Evolutionary conservation across 768 basidiomycete genomes (phyloP).

Genomic region (Coprinellus micaceus): DNA sequence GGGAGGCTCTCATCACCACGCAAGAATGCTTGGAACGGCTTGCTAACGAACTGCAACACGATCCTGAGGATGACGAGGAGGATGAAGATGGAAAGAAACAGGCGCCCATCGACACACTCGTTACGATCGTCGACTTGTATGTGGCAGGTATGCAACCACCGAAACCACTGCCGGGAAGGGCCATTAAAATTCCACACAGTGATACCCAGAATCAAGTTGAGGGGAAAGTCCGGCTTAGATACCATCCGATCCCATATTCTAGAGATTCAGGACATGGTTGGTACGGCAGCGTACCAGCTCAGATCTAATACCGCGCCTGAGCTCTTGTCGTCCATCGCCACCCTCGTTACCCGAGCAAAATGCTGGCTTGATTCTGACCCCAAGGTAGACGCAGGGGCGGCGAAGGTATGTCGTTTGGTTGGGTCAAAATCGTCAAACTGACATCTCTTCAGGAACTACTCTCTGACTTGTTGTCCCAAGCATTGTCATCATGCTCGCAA

Average conservation of each 20-base stretch:
- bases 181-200: no score
- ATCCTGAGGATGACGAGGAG: slow-evolving; percentile 24
- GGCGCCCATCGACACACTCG: slow-evolving; percentile 29
- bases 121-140: slow-evolving; percentile 37
- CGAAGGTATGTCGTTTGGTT: slow-evolving; percentile 11
- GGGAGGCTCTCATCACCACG: slow-evolving; percentile 43
- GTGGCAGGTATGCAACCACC: slow-evolving; percentile 30
- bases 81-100: slow-evolving; percentile 20
- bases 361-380: slow-evolving; percentile 27
- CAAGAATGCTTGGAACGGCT: slow-evolving; percentile 45
- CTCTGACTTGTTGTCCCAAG: slow-evolving; percentile 17
- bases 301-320: slow-evolving; percentile 28
- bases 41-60: slow-evolving; percentile 18
- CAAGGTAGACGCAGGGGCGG: slow-evolving; percentile 18
- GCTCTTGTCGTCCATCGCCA: slow-evolving; percentile 26
- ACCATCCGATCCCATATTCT: slow-evolving; percentile 39
- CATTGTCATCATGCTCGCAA: slow-evolving; percentile 21
- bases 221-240: slow-evolving; percentile 39
- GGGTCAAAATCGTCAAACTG: neutral
- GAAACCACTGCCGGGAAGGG: slow-evolving; percentile 1
- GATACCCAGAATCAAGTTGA: slow-evolving; percentile 42
- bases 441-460: slow-evolving; percentile 16
- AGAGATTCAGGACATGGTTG: slow-evolving; percentile 31
- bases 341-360: slow-evolving; percentile 22
- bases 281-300: slow-evolving; percentile 13